phyloP scores from a whole-genome alignment of 2,329 filamentous ascomycete species.

The Colletotrichum endophyticum region DNA sequence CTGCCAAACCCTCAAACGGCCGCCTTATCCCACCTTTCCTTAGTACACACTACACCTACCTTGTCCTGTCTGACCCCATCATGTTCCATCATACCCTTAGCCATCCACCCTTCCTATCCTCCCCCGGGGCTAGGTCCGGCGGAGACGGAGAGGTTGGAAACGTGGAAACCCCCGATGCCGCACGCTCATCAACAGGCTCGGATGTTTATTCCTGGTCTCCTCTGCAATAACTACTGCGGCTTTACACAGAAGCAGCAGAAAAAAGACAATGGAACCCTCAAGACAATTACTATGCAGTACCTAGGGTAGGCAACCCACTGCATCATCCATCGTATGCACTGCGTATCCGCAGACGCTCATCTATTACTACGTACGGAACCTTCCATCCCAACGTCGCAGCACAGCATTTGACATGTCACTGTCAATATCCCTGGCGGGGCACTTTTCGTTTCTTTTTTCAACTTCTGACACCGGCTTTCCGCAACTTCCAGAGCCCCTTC shows the following conservation, averaged over 20 bases:
- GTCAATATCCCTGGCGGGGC: not conserved
- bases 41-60: not conserved
- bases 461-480: constrained; percentile 10
- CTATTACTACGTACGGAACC: not conserved
- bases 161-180: constrained; percentile 4
- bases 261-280: not conserved
- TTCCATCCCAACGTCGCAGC: not conserved
- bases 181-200: not conserved
- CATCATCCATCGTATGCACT: not conserved
- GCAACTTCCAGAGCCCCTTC: not conserved
- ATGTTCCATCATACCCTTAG: not conserved
- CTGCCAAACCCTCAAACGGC: not conserved
- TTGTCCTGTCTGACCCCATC: not conserved
- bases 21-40: not conserved
- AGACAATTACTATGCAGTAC: not conserved
- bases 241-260: not conserved
- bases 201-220: not conserved
- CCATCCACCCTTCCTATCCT: not conserved
- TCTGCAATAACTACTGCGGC: not conserved
- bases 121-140: not conserved
- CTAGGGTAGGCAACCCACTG: not conserved
- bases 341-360: not conserved
- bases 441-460: not conserved
- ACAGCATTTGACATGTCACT: constrained; percentile 10
- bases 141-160: not conserved